These are phyloP conservation scores for Bolboschoenoplectus hybrid DNA, from an alignment of 202 grass and related monocot species.

Conservation along the genomic window DNA sequence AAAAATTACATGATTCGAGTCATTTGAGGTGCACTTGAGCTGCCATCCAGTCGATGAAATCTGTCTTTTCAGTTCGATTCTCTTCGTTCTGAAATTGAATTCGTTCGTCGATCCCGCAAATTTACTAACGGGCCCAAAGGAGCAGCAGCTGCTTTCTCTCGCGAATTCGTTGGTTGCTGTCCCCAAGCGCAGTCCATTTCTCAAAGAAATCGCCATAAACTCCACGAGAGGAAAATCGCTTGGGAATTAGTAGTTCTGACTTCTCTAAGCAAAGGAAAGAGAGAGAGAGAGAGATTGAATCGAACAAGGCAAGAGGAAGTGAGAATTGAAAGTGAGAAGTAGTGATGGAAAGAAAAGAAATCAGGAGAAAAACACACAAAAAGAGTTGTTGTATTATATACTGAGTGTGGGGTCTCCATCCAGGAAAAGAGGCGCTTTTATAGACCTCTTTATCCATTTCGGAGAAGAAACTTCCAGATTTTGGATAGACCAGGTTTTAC, in stretches of 20 bases:
- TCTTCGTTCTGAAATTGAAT: constrained; percentile 15
- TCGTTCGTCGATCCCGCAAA: not conserved
- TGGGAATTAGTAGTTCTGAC: not conserved
- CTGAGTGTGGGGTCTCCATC: constrained; percentile 14
- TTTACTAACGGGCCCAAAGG: not conserved
- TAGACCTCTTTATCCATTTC: constrained; percentile 28
- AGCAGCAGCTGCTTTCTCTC: not conserved
- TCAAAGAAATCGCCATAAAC: not conserved
- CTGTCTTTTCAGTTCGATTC: constrained; percentile 8
- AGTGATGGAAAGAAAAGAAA: not conserved
- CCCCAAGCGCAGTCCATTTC: not conserved
- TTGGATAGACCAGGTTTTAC: constrained; percentile 26
- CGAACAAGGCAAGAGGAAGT: not conserved
- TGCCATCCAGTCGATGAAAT: not conserved
- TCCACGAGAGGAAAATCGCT: not conserved
- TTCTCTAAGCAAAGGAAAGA: not conserved
- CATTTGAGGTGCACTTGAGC: not conserved
- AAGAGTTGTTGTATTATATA: not conserved
- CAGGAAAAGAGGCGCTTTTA: constrained; percentile 17
- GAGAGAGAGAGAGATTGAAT: not conserved
- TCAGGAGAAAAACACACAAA: not conserved
- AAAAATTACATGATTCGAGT: constrained; percentile 12
- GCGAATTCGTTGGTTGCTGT: constrained; percentile 1
- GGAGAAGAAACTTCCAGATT: not conserved
- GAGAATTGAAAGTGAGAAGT: not conserved